Evolutionary conservation across 2,329 filamentous ascomycete species (phyloP).

Genomic region (Domatiomyces catenatus): DNA sequence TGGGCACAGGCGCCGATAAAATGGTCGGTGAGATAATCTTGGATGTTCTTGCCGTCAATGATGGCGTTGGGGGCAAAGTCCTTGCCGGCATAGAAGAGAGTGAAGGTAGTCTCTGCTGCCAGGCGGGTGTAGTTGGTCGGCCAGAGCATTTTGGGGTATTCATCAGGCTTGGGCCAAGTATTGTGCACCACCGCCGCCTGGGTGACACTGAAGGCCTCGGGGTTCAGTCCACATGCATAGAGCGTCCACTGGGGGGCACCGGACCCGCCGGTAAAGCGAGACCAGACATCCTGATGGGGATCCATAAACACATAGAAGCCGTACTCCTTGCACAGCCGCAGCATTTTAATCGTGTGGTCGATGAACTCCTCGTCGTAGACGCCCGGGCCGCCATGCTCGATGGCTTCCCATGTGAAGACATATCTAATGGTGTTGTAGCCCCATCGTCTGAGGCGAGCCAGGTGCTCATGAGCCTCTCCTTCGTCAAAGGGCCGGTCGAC

Average conservation of each 20-base stretch:
- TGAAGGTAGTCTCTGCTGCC: conserved; percentile 80
- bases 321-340: conserved; percentile 74
- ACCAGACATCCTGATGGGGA: conserved; percentile 99
- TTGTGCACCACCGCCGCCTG: conserved; percentile 93
- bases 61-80: conserved; percentile 94
- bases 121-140: conserved; percentile 89
- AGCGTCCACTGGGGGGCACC: conserved; percentile 96
- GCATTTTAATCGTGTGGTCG: conserved; percentile 69
- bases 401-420: conserved; percentile 97
- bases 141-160: conserved; percentile 98
- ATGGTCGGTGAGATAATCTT: conserved; percentile 82
- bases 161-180: conserved; percentile 66
- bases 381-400: conserved; percentile 80
- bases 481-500: conserved; percentile 69
- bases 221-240: conserved; percentile 84
- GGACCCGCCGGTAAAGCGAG: conserved; percentile 80
- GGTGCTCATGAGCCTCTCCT: conserved; percentile 71
- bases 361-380: conserved; percentile 92
- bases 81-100: conserved; percentile 76
- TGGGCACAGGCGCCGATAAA: conserved; percentile 68
- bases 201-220: conserved; percentile 66
- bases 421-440: conserved; percentile 96
- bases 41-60: conserved; percentile 87
- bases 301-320: conserved; percentile 98
- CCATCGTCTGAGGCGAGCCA: conserved; percentile 68